A percentile compares a stretch with the other conserved stretches of the same genome.
These are phyloP conservation scores for Auricularia sp. DNA, from an alignment of 768 basidiomycete genomes.

Conservation along the genomic window DNA sequence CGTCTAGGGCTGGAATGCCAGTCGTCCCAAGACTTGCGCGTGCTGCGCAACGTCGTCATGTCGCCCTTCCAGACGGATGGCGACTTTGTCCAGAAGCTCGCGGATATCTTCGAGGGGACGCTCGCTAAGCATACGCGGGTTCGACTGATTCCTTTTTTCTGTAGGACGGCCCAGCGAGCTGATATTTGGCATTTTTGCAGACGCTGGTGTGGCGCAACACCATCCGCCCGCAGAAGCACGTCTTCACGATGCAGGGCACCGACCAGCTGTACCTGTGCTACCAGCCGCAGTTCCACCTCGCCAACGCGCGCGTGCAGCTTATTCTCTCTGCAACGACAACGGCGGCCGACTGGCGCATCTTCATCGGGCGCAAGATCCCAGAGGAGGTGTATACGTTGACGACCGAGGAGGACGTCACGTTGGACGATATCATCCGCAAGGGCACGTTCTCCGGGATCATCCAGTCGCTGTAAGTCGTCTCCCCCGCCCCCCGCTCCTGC, in stretches of 20 bases:
- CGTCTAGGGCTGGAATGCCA: conserved; percentile 24
- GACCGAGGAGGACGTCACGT: no score
- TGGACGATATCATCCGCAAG: no score
- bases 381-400: not conserved
- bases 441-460: no score
- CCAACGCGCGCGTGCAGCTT: conserved; percentile 28
- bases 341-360: conserved; percentile 13
- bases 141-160: no score
- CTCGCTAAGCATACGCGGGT: conserved; percentile 22
- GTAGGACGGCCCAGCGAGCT: no score
- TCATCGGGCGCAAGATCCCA: conserved; percentile 7
- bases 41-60: conserved; percentile 30
- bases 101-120: conserved; percentile 23
- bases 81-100: conserved; percentile 13
- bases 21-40: conserved; percentile 21
- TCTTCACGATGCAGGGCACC: conserved; percentile 30
- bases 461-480: not conserved
- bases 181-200: not conserved
- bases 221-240: conserved; percentile 21
- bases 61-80: conserved; percentile 26
- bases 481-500: conserved; percentile 2
- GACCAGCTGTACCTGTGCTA: conserved; percentile 24
- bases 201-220: conserved; percentile 23
- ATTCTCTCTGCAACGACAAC: conserved; percentile 21
- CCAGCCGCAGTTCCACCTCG: conserved; percentile 15